Evolutionary conservation across 768 basidiomycete genomes (phyloP).

Genomic region (Mrakia blollopis): DNA sequence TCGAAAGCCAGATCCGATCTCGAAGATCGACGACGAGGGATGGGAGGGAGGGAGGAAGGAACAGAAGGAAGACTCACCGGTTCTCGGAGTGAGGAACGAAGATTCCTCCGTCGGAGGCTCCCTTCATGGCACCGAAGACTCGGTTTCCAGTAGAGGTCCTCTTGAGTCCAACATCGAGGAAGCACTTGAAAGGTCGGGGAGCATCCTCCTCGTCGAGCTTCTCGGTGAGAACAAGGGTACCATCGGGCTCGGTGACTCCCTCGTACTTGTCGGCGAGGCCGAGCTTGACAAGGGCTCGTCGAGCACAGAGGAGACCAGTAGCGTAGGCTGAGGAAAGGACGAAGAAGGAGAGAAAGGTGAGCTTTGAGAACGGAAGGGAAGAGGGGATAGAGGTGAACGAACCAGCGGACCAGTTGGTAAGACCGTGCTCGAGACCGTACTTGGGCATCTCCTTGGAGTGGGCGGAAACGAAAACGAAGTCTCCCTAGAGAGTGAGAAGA

Average conservation of each 20-base stretch:
- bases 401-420: constrained; percentile 99
- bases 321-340: constrained; percentile 66
- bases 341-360: background rate
- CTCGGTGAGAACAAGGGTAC: constrained; percentile 76
- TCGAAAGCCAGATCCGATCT: too few species aligned
- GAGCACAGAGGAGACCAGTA: constrained; percentile 89
- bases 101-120: constrained; percentile 94
- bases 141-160: constrained; percentile 89
- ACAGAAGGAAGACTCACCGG: constrained; percentile 47
- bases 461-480: constrained; percentile 84
- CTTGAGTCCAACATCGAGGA: constrained; percentile 89
- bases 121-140: constrained; percentile 97
- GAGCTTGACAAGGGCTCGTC: constrained; percentile 89
- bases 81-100: constrained; percentile 59
- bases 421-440: constrained; percentile 96
- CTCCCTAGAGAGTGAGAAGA: constrained; percentile 58
- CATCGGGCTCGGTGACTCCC: constrained; percentile 87
- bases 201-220: constrained; percentile 76
- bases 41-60: background rate
- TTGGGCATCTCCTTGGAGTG: constrained; percentile 84
- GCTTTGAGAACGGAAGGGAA: background rate
- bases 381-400: constrained; percentile 34
- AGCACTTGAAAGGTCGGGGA: constrained; percentile 97
- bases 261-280: constrained; percentile 97
- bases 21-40: background rate